Evolutionary conservation across 139 green algal genomes (phyloP).

Genomic region (Coccomyxa sp.): DNA sequence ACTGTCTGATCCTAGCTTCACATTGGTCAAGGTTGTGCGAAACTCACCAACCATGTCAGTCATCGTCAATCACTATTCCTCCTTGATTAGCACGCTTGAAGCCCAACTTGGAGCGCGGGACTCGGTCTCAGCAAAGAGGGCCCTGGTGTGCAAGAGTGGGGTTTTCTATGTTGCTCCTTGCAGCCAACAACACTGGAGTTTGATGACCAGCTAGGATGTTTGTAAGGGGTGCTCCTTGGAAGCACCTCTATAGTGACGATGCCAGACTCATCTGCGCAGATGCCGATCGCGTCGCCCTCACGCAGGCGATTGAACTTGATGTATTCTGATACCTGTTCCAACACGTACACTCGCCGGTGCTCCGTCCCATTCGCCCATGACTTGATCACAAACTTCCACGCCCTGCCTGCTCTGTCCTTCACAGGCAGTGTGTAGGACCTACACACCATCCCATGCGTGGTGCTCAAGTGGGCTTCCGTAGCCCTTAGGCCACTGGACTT

Average conservation of each 20-base stretch:
- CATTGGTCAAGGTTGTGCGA: not conserved
- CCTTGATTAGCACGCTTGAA: not conserved
- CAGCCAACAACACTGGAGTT: too few species aligned
- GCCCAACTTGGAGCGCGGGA: too few species aligned
- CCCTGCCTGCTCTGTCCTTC: constrained; percentile 17
- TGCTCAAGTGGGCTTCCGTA: not conserved
- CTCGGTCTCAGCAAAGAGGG: too few species aligned
- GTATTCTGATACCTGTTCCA: constrained; percentile 45
- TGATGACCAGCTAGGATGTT: too few species aligned
- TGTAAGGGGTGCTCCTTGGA: too few species aligned
- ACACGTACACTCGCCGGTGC: constrained; percentile 69
- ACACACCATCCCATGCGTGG: not conserved
- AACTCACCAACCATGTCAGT: not conserved
- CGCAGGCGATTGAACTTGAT: constrained; percentile 34
- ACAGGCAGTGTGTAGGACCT: constrained; percentile 40
- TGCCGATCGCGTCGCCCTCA: constrained; percentile 55
- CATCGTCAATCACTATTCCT: not conserved
- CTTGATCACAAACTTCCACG: constrained; percentile 52
- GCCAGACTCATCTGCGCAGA: constrained; percentile 44
- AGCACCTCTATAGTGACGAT: not conserved
- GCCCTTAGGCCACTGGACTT: not conserved
- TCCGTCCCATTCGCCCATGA: constrained; percentile 72
- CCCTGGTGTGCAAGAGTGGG: too few species aligned
- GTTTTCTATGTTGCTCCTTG: too few species aligned
- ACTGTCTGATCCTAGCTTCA: not conserved